Percentiles rank a stretch among this genome's conserved stretches.
Evolutionary conservation across 441 rosid genomes (phyloP).

Genomic region (Brassica balearica): DNA sequence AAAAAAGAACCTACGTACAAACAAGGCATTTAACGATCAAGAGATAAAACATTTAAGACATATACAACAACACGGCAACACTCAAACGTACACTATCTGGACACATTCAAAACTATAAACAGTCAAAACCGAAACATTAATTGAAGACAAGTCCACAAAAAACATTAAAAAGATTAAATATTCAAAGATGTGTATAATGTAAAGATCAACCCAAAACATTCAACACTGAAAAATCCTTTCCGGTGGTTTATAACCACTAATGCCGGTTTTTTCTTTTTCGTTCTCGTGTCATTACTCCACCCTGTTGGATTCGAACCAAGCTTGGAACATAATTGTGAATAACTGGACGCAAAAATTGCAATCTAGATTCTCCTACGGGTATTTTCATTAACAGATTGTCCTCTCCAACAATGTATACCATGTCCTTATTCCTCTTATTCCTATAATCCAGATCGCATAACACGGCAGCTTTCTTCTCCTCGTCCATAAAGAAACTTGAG

Average conservation of each 20-base stretch:
- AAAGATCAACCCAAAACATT: no score
- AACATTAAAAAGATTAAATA: no score
- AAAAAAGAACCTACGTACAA: no score
- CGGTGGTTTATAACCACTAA: not conserved
- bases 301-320: slow-evolving; percentile 11
- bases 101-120: no score
- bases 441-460: not conserved
- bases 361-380: not conserved
- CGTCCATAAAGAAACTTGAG: not conserved
- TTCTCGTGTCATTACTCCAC: not conserved
- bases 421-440: not conserved
- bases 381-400: not conserved
- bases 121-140: no score
- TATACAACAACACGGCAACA: no score
- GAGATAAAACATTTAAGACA: no score
- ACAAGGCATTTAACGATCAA: no score
- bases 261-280: not conserved
- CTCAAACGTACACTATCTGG: no score
- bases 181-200: no score
- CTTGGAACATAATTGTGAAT: slow-evolving; percentile 7
- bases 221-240: no score
- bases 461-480: not conserved
- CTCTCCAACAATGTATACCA: not conserved
- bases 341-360: not conserved
- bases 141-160: no score